Conservation (phyloP, 2,329 filamentous ascomycete genomes). For the Didymosphaeria variabile region DNA sequence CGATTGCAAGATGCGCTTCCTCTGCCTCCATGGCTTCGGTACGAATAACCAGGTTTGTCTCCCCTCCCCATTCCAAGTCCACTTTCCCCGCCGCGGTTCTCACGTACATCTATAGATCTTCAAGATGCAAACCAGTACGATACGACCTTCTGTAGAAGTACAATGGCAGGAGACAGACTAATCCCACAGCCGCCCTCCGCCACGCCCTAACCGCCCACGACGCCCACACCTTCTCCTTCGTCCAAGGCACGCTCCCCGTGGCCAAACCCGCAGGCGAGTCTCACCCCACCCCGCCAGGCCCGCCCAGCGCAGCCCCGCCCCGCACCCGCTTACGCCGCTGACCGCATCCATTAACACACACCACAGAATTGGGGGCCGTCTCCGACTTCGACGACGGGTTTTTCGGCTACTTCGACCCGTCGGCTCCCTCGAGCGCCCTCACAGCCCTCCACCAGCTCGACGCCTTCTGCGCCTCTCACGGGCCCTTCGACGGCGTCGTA, state of each 20-base stretch:
- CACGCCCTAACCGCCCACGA: background rate
- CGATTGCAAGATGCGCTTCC: too few relatives aligned
- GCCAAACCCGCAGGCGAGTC: background rate
- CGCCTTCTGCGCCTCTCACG: background rate
- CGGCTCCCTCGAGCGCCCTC: background rate
- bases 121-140: background rate
- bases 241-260: background rate
- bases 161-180: background rate
- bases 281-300: too few relatives aligned
- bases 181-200: background rate
- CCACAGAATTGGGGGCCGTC: background rate
- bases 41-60: too few relatives aligned
- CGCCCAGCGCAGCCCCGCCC: background rate
- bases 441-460: background rate
- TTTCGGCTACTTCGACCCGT: background rate
- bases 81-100: too few relatives aligned
- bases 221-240: background rate
- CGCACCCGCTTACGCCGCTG: background rate
- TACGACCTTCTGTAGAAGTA: background rate
- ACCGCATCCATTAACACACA: too few relatives aligned
- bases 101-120: too few relatives aligned
- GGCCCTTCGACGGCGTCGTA: background rate
- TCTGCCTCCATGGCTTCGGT: too few relatives aligned
- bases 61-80: too few relatives aligned
- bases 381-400: background rate